Evolutionary conservation across 2,329 filamentous ascomycete species (phyloP).

Genomic region (Cercospora zeina): DNA sequence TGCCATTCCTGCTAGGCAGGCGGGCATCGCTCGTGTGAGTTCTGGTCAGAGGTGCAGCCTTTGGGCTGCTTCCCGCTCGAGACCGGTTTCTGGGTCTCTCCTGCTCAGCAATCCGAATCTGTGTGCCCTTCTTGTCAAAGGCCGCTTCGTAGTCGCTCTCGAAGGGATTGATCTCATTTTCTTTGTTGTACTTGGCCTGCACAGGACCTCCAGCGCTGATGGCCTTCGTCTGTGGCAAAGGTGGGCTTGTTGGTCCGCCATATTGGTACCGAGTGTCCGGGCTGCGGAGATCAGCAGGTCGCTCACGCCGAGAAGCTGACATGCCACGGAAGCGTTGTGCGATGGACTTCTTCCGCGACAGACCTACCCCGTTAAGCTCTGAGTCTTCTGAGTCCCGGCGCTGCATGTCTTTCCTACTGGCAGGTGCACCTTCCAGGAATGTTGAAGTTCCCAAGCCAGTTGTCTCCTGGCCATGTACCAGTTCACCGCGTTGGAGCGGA

Average conservation of each 20-base stretch:
- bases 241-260: slow-evolving; percentile 28
- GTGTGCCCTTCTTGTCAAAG: slow-evolving; percentile 64
- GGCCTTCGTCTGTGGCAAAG: slow-evolving; percentile 31
- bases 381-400: slow-evolving; percentile 69
- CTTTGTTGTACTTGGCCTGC: slow-evolving; percentile 41
- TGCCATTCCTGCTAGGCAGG: slow-evolving; percentile 32
- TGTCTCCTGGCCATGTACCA: slow-evolving; percentile 80
- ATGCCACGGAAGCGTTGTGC: slow-evolving; percentile 88
- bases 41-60: slow-evolving; percentile 40
- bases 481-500: slow-evolving; percentile 64
- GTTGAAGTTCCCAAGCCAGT: slow-evolving; percentile 89
- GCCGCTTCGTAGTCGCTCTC: slow-evolving; percentile 68
- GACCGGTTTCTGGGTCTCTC: slow-evolving; percentile 33
- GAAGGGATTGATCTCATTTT: slow-evolving; percentile 69
- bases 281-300: slow-evolving; percentile 40
- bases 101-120: slow-evolving; percentile 56
- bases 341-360: slow-evolving; percentile 90
- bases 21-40: slow-evolving; percentile 27
- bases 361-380: slow-evolving; percentile 49
- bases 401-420: slow-evolving; percentile 75
- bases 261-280: slow-evolving; percentile 56
- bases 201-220: slow-evolving; percentile 47
- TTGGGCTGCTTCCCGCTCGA: slow-evolving; percentile 60
- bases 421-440: slow-evolving; percentile 91
- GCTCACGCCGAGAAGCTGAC: slow-evolving; percentile 63